Conservation (phyloP, 495 filamentous ascomycete species). For the Podospora appendiculata region DNA sequence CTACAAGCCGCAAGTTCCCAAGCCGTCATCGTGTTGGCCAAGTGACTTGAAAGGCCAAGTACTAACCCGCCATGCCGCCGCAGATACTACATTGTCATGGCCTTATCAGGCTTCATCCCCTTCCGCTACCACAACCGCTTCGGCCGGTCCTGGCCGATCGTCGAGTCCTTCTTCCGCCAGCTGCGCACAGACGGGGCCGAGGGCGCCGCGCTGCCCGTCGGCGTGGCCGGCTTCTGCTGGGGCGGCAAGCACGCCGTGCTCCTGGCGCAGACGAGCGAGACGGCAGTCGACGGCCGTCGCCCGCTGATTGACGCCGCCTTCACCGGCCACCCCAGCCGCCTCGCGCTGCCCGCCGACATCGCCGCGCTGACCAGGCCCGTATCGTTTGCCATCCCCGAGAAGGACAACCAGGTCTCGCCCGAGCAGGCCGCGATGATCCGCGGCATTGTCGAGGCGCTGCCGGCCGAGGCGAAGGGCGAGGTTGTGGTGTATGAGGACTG, state of each 20-base stretch:
- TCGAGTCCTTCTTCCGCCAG: constrained; percentile 3
- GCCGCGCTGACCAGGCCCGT: constrained; percentile 13
- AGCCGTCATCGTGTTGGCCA: not conserved
- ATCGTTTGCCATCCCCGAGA: constrained; percentile 12
- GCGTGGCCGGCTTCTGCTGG: constrained; percentile 19
- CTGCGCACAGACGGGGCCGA: constrained; percentile 8
- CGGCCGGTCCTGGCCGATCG: constrained; percentile 10
- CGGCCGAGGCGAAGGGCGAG: constrained; percentile 12
- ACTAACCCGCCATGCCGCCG: not conserved
- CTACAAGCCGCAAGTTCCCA: not conserved
- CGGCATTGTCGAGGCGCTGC: constrained; percentile 3
- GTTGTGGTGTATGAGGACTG: constrained; percentile 6
- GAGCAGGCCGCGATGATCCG: constrained; percentile 7
- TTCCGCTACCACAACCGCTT: not conserved
- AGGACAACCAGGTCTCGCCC: constrained; percentile 1
- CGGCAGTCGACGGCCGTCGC: not conserved
- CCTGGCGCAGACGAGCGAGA: constrained; percentile 1
- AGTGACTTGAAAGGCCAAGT: too few species aligned
- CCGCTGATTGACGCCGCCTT: constrained; percentile 16
- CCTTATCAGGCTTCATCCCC: not conserved
- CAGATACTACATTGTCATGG: not conserved
- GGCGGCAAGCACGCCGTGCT: constrained; percentile 16
- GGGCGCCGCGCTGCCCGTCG: constrained; percentile 7
- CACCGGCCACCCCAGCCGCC: constrained; percentile 13
- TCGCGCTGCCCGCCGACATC: constrained; percentile 9